Evolutionary conservation across 1,284 basidiomycete genomes (phyloP), one percentile per base, ranked within the genome.

Genomic region (Earliella scabrosa): DNA sequence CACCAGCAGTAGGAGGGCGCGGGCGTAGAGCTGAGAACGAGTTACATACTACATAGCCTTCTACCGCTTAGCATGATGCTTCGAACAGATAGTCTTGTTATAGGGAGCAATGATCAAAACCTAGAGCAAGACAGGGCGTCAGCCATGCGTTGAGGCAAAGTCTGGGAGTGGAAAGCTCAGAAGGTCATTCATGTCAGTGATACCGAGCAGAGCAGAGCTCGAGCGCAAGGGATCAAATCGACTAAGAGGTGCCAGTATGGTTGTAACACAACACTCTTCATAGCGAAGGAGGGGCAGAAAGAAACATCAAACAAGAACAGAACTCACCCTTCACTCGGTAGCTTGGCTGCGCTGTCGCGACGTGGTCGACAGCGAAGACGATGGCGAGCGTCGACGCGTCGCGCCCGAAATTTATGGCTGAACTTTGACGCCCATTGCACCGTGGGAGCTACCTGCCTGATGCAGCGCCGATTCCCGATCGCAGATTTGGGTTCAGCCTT

Each of bases 221-320:
- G 67, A 46, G 60, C 71, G 71, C 63, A 61, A 57, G 77, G 71
- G 77, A 74, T 80, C 83, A 58, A 71, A 80, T 91, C 87, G 85
- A 90, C 88, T 90, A 90, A 90, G 88, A 91, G 88, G 88, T 90
- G 87, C 88, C 88, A 91, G 83, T 81, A 68, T 80, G 85, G 86
- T 87, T 83, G 80, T 73, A 73, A 74, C 77, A 82, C 85, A 88
- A 90, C 87, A 81, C 88, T 91, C 88, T 80, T 91, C 89, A 83
- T 80, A 73, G 73, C 66, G 57, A 58, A 50, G 34, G 31, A 24
- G 35, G 26, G 31, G 26, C 35, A 27, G 29, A 41, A 65, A 10
- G 2, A 4, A 2, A 31, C 2, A 10, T 39, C 32, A 45, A 46
- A 14, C 45, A 60, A 44, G 50, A 46, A 24, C 27, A 13, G 21